A percentile compares a stretch with the other conserved stretches of the same genome.
phyloP scores from a whole-genome alignment of 768 basidiomycete species.

The Auricularia sp. region DNA sequence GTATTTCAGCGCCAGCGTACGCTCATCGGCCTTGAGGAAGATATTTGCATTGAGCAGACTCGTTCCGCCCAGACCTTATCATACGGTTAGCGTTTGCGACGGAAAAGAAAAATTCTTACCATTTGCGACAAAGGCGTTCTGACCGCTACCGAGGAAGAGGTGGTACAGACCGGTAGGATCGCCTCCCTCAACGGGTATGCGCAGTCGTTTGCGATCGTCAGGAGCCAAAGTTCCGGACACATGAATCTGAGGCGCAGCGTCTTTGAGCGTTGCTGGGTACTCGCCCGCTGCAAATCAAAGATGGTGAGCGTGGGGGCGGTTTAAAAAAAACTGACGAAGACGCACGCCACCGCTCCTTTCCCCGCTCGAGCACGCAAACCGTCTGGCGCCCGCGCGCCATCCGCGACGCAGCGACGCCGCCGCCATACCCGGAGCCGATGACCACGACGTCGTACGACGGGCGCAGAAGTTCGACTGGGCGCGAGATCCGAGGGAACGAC shows the following conservation, averaged over 20 bases:
- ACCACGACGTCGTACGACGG: conserved; percentile 2
- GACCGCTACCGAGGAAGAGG: neutral
- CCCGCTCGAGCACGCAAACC: conserved; percentile 4
- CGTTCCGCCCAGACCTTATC: conserved; percentile 2
- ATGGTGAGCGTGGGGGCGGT: neutral
- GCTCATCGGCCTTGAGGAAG: neutral
- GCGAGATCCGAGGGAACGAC: neutral
- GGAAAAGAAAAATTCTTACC: neutral
- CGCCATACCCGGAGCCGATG: conserved; percentile 4
- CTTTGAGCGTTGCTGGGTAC: neutral
- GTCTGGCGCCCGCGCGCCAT: conserved; percentile 4
- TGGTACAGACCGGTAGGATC: conserved; percentile 5
- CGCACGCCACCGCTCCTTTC: conserved; percentile 1
- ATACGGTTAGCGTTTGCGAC: neutral
- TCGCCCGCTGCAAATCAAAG: neutral
- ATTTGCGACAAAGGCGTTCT: conserved; percentile 4
- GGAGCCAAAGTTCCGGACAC: neutral
- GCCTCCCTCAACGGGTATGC: neutral
- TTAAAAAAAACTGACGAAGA: neutral
- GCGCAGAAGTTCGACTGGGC: neutral
- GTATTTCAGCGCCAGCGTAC: conserved; percentile 1
- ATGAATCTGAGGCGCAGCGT: conserved; percentile 1
- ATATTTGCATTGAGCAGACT: conserved; percentile 6
- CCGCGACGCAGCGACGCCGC: conserved; percentile 6
- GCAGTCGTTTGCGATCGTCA: neutral